Percentiles rank a stretch among this genome's conserved stretches.
These are phyloP conservation scores for Vigna reflexopilosa DNA, from an alignment of 306 rosid species.

Conservation along the genomic window DNA sequence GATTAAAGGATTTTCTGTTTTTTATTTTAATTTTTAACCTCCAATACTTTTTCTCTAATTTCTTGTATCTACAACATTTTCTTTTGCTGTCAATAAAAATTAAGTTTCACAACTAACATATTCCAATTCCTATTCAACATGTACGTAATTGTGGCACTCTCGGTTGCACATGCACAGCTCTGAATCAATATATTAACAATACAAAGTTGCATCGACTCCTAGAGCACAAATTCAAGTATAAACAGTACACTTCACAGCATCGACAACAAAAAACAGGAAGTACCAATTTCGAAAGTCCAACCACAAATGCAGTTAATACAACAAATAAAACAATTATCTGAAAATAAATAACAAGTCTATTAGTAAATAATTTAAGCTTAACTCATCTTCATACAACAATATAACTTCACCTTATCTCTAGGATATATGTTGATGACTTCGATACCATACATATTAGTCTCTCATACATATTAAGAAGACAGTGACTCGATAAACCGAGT, in stretches of 20 bases:
- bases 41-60: background rate
- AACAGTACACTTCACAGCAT: background rate
- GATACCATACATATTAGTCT: too few relatives aligned
- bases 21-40: background rate
- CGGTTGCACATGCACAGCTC: constrained; percentile 4
- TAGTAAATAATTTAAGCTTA: too few relatives aligned
- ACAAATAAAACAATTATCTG: background rate
- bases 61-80: constrained; percentile 4
- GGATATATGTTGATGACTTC: too few relatives aligned
- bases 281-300: background rate
- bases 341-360: background rate
- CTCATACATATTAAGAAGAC: too few relatives aligned
- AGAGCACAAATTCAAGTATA: background rate
- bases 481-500: too few relatives aligned
- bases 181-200: constrained; percentile 15
- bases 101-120: background rate
- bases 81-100: background rate
- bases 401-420: too few relatives aligned
- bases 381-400: too few relatives aligned
- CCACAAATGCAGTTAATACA: background rate
- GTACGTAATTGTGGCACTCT: background rate
- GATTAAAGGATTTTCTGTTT: too few relatives aligned
- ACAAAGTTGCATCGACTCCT: constrained; percentile 1
- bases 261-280: background rate
- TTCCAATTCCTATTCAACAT: background rate